Base-by-base conservation (phyloP, 163 green algal genomes). In the Scenedesmus sp. region DNA sequence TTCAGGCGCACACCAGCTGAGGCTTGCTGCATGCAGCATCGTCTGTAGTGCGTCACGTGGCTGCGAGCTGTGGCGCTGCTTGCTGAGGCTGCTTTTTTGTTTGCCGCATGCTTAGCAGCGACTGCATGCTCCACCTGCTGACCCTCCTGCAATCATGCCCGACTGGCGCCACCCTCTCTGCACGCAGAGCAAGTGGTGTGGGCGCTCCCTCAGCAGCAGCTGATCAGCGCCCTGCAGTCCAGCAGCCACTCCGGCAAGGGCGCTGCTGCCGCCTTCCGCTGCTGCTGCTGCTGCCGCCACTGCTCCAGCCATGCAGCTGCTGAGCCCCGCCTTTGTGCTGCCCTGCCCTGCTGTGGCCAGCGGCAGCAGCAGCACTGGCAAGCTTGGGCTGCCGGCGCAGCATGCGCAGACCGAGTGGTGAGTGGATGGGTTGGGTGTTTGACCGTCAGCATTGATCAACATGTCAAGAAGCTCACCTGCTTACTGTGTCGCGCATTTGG, bases 131-230 rank as follows among this genome's bases (percentile, higher is more conserved):
- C 1, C 61, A 40, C 22, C 6, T 9, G 7, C 3, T 9, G 22
- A 33, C 22, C 20, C 1, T 72, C 3, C 3, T 5, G 9, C 3
- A 33, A 35, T 33, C 9, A 35, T 81, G 70, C 1, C 3, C 70
- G 61, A 3, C 68, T 40, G 68, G 68, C 10, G 6, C 4, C n/a
- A 15, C 2, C 51, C 10, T 13, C 24, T 20, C 20, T 56, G 35
- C 68, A 59, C 20, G 84, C 61, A 89, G 84, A 82, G 61, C 84
- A 81, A 65, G 84, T 89, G 42, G 61, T 65, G 20, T 89, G 84
- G 84, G 61, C 49, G 61, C 84, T 89, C 20, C 40, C 73, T 1
- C 46, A 43, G 61, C 84, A 89, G 61, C 59, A 82, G 84, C 84
- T 89, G 65, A 56, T 88, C 30, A 44, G 13, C 10, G 30, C 65